Evolutionary conservation across 1,139 yeast genomes (phyloP).

Genomic region (Yarrowia galli): DNA sequence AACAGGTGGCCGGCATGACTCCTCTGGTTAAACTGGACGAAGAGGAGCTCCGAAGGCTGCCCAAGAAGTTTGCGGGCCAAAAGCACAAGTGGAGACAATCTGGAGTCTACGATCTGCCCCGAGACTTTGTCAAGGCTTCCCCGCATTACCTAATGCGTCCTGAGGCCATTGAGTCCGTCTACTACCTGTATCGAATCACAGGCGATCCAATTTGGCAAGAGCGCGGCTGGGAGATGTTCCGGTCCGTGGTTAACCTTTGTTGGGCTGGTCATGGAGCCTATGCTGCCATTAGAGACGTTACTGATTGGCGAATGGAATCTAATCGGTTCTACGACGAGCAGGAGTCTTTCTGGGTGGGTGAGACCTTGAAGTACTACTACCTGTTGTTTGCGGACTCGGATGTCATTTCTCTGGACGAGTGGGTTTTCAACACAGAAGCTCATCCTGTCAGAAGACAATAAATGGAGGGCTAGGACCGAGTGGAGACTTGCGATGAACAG

Average conservation of each 20-base stretch:
- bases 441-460: slow-evolving; percentile 65
- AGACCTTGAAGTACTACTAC: slow-evolving; percentile 77
- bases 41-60: slow-evolving; percentile 51
- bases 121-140: slow-evolving; percentile 52
- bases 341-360: slow-evolving; percentile 82
- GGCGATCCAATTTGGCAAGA: slow-evolving; percentile 75
- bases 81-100: slow-evolving; percentile 48
- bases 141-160: slow-evolving; percentile 70
- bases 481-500: no score
- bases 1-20: neutral
- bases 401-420: slow-evolving; percentile 68
- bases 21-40: slow-evolving; percentile 1
- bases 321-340: slow-evolving; percentile 54
- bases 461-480: no score
- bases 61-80: slow-evolving; percentile 48
- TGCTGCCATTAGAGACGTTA: slow-evolving; percentile 63
- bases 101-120: slow-evolving; percentile 50
- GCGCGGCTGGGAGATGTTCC: slow-evolving; percentile 72
- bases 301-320: slow-evolving; percentile 47
- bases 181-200: slow-evolving; percentile 74
- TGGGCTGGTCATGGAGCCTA: slow-evolving; percentile 55
- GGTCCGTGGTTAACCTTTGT: slow-evolving; percentile 54
- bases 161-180: slow-evolving; percentile 77
- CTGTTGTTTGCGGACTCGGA: slow-evolving; percentile 69
- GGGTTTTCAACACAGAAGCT: slow-evolving; percentile 80